Evolutionary conservation across 148 eudicot species (phyloP), one percentile per base, ranked within the genome.

Genomic region (Hydrangea macrophylla): DNA sequence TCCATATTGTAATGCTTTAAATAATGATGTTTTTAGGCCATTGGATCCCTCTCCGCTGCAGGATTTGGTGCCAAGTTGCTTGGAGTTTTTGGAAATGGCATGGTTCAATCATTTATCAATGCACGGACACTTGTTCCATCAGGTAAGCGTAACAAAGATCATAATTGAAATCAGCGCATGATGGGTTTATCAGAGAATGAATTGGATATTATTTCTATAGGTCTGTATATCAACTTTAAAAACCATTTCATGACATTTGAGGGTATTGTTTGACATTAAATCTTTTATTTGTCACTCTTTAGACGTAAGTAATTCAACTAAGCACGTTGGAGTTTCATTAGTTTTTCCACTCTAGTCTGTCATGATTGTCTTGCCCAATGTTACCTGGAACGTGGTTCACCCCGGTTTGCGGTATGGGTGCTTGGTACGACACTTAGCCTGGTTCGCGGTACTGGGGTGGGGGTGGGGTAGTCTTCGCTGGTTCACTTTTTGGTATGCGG

Each of bases 41-140:
- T 91, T 65, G 82, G 80, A 73, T 81, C 84, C 85, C 96, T 94
- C 67, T 94, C 99, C 17, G 99, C 90, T 73, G 99, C 97, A 71
- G 99, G 99, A 85, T 94, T 94, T 80, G 99, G 99, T 73, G 96
- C 99, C 75, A 94, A 88, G 84, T 79, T 94, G 86, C 89, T 94
- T 50, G 99, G 91, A 62, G 86, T 84, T 69, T 94, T 91, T 76
- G 96, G 90, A 59, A 94, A 91, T 84, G 99, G 99, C 76, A 91
- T 87, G 97, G 96, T 94, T 67, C 99, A 94, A 68, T 90, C 97
- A 26, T 94, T 90, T 73, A 88, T 94, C 70, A 30, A 84, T 80
- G 99, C 99, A 59, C 91, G 96, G 5, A 94, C 97, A 27, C 79
- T 90, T 26, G 71, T 70, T 57, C 78, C 93, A 53, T 55, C 77